Evolutionary conservation across 148 eudicot species (phyloP).

Genomic region (Salicornia ramosissima): DNA sequence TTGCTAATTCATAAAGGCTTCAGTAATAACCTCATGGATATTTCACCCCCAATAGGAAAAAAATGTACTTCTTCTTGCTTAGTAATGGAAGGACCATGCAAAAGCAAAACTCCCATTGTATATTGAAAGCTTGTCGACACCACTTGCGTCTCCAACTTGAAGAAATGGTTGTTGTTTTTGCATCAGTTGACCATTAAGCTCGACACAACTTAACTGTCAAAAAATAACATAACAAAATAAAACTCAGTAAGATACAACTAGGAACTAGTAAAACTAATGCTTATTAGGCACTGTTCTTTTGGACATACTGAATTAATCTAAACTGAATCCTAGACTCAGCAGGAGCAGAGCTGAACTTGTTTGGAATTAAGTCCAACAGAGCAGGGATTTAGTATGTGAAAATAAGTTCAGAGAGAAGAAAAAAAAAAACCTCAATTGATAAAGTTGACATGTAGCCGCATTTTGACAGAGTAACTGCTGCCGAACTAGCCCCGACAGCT

Average conservation of each 20-base stretch:
- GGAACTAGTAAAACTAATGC: too few relatives aligned
- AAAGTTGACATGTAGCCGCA: not conserved
- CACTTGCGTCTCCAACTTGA: not conserved
- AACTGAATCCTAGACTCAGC: too few relatives aligned
- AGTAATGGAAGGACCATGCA: not conserved
- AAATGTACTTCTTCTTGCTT: not conserved
- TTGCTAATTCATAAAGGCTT: not conserved
- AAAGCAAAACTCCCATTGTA: not conserved
- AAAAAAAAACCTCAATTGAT: slow-evolving; percentile 2
- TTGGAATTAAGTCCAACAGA: too few relatives aligned
- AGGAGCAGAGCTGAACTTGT: too few relatives aligned
- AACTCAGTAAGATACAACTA: not conserved
- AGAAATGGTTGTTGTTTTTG: not conserved
- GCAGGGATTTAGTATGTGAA: too few relatives aligned
- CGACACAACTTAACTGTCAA: not conserved
- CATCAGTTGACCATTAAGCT: not conserved
- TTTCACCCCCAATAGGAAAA: not conserved
- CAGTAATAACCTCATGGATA: not conserved
- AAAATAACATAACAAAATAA: not conserved
- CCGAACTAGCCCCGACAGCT: slow-evolving; percentile 11
- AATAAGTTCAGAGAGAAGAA: not conserved
- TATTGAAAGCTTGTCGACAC: not conserved
- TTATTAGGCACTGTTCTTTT: too few relatives aligned
- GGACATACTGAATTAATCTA: too few relatives aligned
- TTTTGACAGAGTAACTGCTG: slow-evolving; percentile 6